phyloP scores from a whole-genome alignment of 179 eudicot species.

The Beta macrorhiza region DNA sequence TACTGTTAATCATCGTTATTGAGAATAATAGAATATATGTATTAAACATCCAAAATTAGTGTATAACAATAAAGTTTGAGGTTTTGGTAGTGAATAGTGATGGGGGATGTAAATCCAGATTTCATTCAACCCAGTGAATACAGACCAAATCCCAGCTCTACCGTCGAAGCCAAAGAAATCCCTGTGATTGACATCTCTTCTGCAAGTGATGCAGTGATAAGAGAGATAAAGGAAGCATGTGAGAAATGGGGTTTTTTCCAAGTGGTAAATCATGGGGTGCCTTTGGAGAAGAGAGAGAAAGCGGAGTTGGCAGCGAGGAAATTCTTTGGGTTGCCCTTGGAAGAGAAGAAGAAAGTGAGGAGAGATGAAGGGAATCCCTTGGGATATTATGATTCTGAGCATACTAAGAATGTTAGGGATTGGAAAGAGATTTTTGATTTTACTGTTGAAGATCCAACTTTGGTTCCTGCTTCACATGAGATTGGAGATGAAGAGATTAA shows the following conservation, averaged over 20 bases:
- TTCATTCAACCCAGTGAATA: slow-evolving; percentile 35
- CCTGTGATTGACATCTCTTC: slow-evolving; percentile 39
- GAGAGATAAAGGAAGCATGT: slow-evolving; percentile 42
- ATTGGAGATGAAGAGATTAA: slow-evolving; percentile 33
- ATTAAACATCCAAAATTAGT: background rate
- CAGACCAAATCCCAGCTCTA: slow-evolving; percentile 18
- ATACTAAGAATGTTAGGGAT: slow-evolving; percentile 67
- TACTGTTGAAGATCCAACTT: slow-evolving; percentile 42
- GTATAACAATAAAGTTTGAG: background rate
- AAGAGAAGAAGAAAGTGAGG: slow-evolving; percentile 51
- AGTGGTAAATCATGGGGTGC: slow-evolving; percentile 61
- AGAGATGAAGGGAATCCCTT: slow-evolving; percentile 45
- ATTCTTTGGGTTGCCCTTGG: slow-evolving; percentile 42
- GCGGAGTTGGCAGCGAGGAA: slow-evolving; percentile 38
- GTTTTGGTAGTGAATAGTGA: background rate
- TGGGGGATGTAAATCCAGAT: slow-evolving; percentile 31
- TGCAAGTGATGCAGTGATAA: slow-evolving; percentile 10
- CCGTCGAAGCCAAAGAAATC: slow-evolving; percentile 28
- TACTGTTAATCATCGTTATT: no score
- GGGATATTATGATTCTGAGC: slow-evolving; percentile 65
- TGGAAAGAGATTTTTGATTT: slow-evolving; percentile 77
- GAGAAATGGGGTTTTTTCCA: slow-evolving; percentile 62
- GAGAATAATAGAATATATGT: no score
- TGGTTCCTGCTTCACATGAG: slow-evolving; percentile 48
- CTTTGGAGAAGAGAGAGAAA: slow-evolving; percentile 28